Evolutionary conservation across 106 monocot species (phyloP).

Genomic region (Posidonia australis): DNA sequence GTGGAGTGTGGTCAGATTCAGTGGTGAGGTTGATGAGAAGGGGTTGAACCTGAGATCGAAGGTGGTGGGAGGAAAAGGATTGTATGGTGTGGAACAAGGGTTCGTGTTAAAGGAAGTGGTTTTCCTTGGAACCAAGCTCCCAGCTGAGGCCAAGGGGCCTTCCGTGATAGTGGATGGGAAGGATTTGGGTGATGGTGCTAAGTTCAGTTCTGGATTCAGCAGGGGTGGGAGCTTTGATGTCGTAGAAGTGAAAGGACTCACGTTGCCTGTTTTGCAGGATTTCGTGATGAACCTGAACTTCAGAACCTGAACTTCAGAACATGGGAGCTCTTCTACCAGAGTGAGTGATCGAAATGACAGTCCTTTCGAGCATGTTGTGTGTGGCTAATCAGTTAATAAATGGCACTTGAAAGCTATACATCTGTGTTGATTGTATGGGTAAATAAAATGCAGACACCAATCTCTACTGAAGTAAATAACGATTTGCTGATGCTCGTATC

Average conservation of each 20-base stretch:
- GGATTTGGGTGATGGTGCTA: too few species aligned
- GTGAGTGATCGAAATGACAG: too few species aligned
- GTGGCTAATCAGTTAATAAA: too few species aligned
- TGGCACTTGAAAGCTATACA: too few species aligned
- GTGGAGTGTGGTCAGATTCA: slow-evolving; percentile 2
- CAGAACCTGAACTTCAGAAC: too few species aligned
- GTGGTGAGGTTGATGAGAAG: neutral
- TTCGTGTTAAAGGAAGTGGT: slow-evolving; percentile 5
- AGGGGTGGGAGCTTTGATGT: neutral
- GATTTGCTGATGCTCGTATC: too few species aligned
- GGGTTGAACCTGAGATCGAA: slow-evolving; percentile 1
- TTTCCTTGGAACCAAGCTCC: neutral
- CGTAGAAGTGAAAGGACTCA: neutral
- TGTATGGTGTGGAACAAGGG: slow-evolving; percentile 3
- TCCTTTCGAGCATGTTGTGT: too few species aligned
- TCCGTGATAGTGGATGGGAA: neutral
- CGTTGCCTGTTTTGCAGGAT: neutral
- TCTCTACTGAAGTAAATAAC: too few species aligned
- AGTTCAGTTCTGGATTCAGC: neutral
- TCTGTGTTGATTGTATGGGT: too few species aligned
- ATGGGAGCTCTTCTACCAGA: too few species aligned
- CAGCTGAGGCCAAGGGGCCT: neutral
- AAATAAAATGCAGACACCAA: too few species aligned
- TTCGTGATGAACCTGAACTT: neutral
- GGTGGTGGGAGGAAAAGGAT: neutral